Evolutionary conservation across 257 asterid species (phyloP), one percentile per base, ranked within the genome.

Genomic region (Nicotiana noctiflora): DNA sequence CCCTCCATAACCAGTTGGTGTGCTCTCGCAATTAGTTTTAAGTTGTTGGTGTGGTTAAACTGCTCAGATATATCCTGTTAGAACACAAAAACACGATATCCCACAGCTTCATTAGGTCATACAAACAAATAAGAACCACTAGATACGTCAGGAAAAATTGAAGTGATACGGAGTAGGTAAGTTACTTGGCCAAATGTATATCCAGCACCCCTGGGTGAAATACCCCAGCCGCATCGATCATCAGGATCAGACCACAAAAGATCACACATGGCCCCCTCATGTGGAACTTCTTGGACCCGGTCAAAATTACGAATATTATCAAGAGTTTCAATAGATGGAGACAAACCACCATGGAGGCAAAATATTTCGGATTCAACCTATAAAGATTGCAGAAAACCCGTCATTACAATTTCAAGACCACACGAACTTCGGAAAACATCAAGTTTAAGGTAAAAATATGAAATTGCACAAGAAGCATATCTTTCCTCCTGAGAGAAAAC

Each of bases 1-100:
- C 97, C 97, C 84, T 93, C 97, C 97, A 93, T 93, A 82, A 93
- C 97, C 83, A 93, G 86, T 90, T 93, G 97, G 81, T 93, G 97
- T 0, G 97, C 97, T 87, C 97, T 86, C 46, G 93, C 97, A 85
- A 91, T 93, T 63, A 93, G 93, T 89, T 90, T 93, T 86, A 93
- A 89, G 80, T 85, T 87, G 84, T 91, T 91, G 11, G 94, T 88
- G 56, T 90, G 95, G 84, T 93, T 90, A 64, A 93, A 93, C 83
- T 93, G 94, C 92, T 91, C 97, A 0, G 97, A 93, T 86, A 93
- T 93, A 81, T 93, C 97, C 97, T 93, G 95, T 82, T 59, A 57
- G 84, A 60, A 81, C 52, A 31, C 74, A 74, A 49, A 46, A 74
- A 74, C 79, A 74, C 40, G 0, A 74, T 49, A 49, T 49, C 40